Evolutionary conservation across 371 early-diverging fungal genomes (phyloP), one percentile per base, ranked within the genome.

Genomic region (Mucor lusitanicus): DNA sequence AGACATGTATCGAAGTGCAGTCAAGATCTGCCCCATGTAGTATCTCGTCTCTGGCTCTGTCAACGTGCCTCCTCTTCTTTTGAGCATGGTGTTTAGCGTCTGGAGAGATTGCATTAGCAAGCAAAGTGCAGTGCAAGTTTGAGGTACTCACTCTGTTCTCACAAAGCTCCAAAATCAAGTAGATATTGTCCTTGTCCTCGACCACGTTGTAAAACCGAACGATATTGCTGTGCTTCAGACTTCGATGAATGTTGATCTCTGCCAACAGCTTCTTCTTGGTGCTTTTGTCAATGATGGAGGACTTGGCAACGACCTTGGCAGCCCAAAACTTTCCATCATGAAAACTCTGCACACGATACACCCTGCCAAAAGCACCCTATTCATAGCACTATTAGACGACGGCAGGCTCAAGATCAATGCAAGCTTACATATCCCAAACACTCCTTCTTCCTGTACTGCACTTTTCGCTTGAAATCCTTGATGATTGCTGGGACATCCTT

Each of bases 91-190:
- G 57, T 90, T 92, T 53, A 94, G 85, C 0, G 93, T 95, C 95
- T 90, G 23, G 2, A 46, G 0, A 6, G 13, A 11, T 17, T 39
- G 11, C 23, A 58, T 23, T 32, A 11, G 21, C 6, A 27, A 40
- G 1, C 15, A 17, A 8, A 12, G 8, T 13, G 15, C 17, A 35
- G 53, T 33, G 21, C 5, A 12, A 30, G n/a, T n/a, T 21, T 48
- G 15, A 17, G n/a, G 11, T 57, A 40, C 70, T 62, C 73, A 94
- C 96, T 75, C 86, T 87, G 75, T 94, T 94, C 40, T 92, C 91
- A 77, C 99, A 99, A 13, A 97, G 81, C 78, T 99, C 99, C 70
- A 99, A 79, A 19, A 99, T 85, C 68, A 99, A 87, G 79, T 97
- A 99, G 0, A 99, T 94, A 72, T 93, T 93, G 17, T 85, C 80